Evolutionary conservation across 1,139 yeast genomes (phyloP), one percentile per base, ranked within the genome.

Genomic region (Casaregolazyma lundiana): DNA sequence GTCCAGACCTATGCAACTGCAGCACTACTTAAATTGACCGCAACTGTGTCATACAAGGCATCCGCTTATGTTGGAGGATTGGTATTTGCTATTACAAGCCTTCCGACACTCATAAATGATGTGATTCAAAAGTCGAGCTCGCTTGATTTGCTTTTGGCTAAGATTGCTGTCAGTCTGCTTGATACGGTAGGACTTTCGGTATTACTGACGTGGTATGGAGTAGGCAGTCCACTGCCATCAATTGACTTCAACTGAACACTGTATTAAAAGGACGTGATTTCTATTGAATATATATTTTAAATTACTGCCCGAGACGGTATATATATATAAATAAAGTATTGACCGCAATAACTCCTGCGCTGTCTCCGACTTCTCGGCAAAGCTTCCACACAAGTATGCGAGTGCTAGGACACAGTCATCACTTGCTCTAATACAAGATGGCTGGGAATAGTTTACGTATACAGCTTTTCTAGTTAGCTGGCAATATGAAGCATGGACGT

Each of bases 101-200:
- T 67, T 37, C 75, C 75, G 20, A 52, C 62, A 35, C 52, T 69
- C 34, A 63, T 69, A 43, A 54, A 62, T 52, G 61, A 59, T 43
- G 47, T 69, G 43, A 51, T 69, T 45, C 53, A 67, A 40, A 68
- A 69, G 52, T 59, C 63, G 59, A 58, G 67, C 49, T 64, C 71
- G 11, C 24, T 60, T 29, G 72, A 69, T 47, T 61, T 64, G 42
- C 53, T 69, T 24, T 52, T 64, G 43, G 66, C 69, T 46, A 60
- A 63, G 57, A 47, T 61, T 38, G 64, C 64, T 17, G 55, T 66
- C 17, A 60, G 67, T 36, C 51, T 69, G 32, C 54, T 70, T 38
- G 72, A 70, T 58, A 70, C 74, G 21, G 70, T 70, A 26, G 75
- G 75, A 18, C 61, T 70, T 41, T 60, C 73, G 15, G 52, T 66